These are phyloP conservation scores for Triangularia setosa DNA, from an alignment of 2,329 filamentous ascomycete genomes.

Conservation along the genomic window DNA sequence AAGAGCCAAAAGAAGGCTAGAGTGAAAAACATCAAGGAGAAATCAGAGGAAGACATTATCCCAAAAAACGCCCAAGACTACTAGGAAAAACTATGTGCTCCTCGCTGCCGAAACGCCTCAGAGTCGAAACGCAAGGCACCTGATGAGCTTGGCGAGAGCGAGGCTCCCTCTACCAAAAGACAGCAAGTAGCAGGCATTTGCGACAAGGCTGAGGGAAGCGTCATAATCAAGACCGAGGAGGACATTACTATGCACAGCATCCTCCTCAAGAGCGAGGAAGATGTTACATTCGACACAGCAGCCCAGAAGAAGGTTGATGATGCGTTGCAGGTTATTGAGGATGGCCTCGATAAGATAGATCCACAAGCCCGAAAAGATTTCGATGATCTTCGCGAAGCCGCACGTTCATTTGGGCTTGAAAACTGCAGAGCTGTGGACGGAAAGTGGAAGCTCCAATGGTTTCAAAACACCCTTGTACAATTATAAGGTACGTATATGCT, in stretches of 20 bases:
- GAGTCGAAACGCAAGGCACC: neutral
- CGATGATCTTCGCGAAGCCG: neutral
- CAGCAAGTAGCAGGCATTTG: neutral
- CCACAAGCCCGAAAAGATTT: neutral
- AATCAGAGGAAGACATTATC: neutral
- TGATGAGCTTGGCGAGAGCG: neutral
- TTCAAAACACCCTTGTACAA: slow-evolving; percentile 15
- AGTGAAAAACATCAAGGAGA: neutral
- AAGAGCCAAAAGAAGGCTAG: neutral
- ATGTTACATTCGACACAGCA: no score
- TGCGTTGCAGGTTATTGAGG: neutral
- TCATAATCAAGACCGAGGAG: neutral
- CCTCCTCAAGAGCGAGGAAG: no score
- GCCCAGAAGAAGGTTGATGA: neutral
- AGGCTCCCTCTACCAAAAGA: neutral
- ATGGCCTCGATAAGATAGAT: neutral
- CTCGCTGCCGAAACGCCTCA: neutral
- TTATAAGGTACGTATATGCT: slow-evolving; percentile 7
- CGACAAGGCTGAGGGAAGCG: no score
- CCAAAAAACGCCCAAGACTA: slow-evolving; percentile 1
- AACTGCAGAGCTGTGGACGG: slow-evolving; percentile 3
- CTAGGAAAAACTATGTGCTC: neutral
- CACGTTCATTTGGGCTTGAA: slow-evolving; percentile 4
- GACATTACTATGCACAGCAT: no score
- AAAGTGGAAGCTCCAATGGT: slow-evolving; percentile 8